Conservation (phyloP, 495 filamentous ascomycete species). For the Neurospora tetraspora region DNA sequence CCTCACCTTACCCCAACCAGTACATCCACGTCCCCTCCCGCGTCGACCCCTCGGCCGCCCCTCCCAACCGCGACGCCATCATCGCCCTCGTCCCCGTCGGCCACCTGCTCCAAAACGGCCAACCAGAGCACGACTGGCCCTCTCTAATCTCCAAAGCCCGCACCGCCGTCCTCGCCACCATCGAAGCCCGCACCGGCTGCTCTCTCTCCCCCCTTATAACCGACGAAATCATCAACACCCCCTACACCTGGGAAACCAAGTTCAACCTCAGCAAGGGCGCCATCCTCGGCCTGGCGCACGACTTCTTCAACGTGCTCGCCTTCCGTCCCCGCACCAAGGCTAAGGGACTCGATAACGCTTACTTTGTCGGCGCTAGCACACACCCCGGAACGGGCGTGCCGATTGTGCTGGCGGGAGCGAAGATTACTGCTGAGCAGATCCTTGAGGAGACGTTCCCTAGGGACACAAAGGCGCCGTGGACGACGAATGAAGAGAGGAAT, state of each 20-base stretch:
- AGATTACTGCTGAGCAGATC: slow-evolving; percentile 50
- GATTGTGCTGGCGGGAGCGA: slow-evolving; percentile 53
- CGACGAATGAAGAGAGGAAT: neutral
- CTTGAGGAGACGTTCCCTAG: slow-evolving; percentile 40
- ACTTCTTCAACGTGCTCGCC: slow-evolving; percentile 59
- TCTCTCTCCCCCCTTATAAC: slow-evolving; percentile 35
- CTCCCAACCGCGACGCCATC: slow-evolving; percentile 47
- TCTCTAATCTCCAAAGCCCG: slow-evolving; percentile 42
- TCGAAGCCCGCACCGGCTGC: slow-evolving; percentile 42
- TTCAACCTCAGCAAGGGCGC: slow-evolving; percentile 65
- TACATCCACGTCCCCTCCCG: slow-evolving; percentile 63
- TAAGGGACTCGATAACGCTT: slow-evolving; percentile 34
- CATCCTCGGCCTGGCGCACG: slow-evolving; percentile 57
- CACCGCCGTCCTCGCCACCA: slow-evolving; percentile 41
- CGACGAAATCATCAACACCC: slow-evolving; percentile 54
- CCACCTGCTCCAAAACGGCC: slow-evolving; percentile 36
- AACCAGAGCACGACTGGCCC: slow-evolving; percentile 46
- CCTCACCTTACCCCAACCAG: neutral
- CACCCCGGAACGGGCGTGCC: slow-evolving; percentile 68
- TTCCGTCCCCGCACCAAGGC: slow-evolving; percentile 54
- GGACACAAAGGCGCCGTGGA: neutral
- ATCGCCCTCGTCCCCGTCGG: slow-evolving; percentile 61
- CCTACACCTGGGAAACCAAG: slow-evolving; percentile 45
- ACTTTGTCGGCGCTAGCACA: slow-evolving; percentile 61
- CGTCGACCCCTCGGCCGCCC: slow-evolving; percentile 55